Conservation (phyloP, 2,329 filamentous ascomycete species). For the Colletotrichum sp. region DNA sequence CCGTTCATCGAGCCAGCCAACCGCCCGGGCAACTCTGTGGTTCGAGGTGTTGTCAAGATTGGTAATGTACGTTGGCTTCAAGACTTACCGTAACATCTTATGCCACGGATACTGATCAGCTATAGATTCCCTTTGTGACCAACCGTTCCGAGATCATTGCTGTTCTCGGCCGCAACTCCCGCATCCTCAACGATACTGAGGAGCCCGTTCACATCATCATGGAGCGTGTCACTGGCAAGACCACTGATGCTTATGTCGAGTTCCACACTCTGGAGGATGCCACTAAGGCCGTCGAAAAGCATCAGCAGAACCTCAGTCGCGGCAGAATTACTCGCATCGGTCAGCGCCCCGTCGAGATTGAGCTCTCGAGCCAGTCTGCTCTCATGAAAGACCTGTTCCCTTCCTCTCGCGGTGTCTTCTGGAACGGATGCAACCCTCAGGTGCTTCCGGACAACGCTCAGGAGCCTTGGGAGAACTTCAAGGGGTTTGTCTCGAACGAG, state of each 20-base stretch:
- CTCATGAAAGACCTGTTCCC: slow-evolving; percentile 70
- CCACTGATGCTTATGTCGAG: slow-evolving; percentile 66
- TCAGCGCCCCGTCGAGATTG: slow-evolving; percentile 61
- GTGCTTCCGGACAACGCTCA: slow-evolving; percentile 36
- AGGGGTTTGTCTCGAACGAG: slow-evolving; percentile 65
- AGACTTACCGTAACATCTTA: neutral
- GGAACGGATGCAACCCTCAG: slow-evolving; percentile 52
- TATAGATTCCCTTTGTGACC: slow-evolving; percentile 61
- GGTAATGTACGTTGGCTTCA: slow-evolving; percentile 48
- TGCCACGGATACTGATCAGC: neutral
- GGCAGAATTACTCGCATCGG: slow-evolving; percentile 57
- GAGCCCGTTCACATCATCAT: slow-evolving; percentile 69
- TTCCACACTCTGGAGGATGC: slow-evolving; percentile 60
- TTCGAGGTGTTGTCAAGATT: slow-evolving; percentile 52
- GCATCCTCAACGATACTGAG: slow-evolving; percentile 56
- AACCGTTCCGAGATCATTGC: slow-evolving; percentile 61
- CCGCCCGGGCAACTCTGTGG: slow-evolving; percentile 14
- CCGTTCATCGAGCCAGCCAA: slow-evolving; percentile 50
- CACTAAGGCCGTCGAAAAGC: slow-evolving; percentile 54
- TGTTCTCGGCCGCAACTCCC: slow-evolving; percentile 63
- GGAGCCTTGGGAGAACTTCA: slow-evolving; percentile 58
- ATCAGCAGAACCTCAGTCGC: slow-evolving; percentile 40
- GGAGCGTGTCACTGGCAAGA: slow-evolving; percentile 67
- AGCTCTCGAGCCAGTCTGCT: slow-evolving; percentile 58
- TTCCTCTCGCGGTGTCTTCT: slow-evolving; percentile 58